phyloP scores from a whole-genome alignment of 345 rosid species.

The Euphorbia pulcherrima region DNA sequence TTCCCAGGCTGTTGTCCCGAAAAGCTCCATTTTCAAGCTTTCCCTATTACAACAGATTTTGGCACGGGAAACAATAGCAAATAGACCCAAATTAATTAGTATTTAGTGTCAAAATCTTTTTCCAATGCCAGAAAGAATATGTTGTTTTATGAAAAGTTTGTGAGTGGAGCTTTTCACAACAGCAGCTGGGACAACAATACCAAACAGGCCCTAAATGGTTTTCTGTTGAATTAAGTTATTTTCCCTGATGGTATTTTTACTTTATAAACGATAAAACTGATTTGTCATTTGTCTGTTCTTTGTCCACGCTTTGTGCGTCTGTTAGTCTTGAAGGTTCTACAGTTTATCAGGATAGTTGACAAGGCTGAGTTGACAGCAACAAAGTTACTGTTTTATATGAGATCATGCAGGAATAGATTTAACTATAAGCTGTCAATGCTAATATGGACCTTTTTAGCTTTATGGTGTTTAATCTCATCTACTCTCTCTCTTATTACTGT shows the following conservation, averaged over 20 bases:
- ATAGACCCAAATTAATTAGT: no score
- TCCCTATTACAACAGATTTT: no score
- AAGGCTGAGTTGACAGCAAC: not conserved
- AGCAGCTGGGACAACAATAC: no score
- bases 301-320: not conserved
- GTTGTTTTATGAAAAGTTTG: no score
- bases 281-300: not conserved
- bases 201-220: no score
- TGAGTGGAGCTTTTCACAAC: no score
- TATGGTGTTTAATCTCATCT: not conserved
- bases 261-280: not conserved
- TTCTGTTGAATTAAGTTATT: not conserved
- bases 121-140: no score
- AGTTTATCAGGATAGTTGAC: not conserved
- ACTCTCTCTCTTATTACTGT: not conserved
- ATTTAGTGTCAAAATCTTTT: no score
- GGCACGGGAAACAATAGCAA: no score
- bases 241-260: not conserved
- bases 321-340: not conserved
- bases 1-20: no score
- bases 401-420: conserved; percentile 1
- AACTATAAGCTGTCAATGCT: not conserved
- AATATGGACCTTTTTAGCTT: not conserved
- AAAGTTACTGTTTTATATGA: conserved; percentile 3
- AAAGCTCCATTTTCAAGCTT: no score